Percentiles rank a stretch among this genome's conserved stretches.
Evolutionary conservation across 2,329 filamentous ascomycete genomes (phyloP).

Genomic region (Rasamsonia emersonii): DNA sequence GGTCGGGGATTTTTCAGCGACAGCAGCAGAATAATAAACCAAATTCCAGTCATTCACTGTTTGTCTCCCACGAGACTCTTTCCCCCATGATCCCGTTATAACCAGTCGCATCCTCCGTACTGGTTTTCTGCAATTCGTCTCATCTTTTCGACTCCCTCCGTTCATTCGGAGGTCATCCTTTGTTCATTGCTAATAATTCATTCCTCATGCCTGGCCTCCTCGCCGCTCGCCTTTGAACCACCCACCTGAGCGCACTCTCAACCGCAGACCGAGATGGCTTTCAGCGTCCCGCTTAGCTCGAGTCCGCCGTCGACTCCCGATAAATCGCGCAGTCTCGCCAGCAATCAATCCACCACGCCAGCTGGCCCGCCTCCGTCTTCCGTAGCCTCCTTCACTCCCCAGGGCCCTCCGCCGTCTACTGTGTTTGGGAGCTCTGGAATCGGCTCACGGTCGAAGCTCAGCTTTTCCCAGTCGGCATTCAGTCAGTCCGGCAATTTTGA

Average conservation of each 20-base stretch:
- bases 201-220: no score
- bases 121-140: no score
- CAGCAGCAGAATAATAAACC: no score
- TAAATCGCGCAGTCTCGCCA: slow-evolving; percentile 27
- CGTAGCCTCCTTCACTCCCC: slow-evolving; percentile 47
- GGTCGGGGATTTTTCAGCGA: no score
- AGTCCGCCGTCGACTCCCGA: slow-evolving; percentile 32
- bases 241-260: background rate
- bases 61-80: no score
- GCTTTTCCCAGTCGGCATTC: slow-evolving; percentile 31
- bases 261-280: slow-evolving; percentile 19
- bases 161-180: no score
- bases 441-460: slow-evolving; percentile 23
- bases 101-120: no score
- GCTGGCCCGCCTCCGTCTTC: slow-evolving; percentile 48
- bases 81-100: no score
- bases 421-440: slow-evolving; percentile 46
- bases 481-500: slow-evolving; percentile 28
- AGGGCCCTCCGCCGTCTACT: slow-evolving; percentile 44
- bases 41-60: no score
- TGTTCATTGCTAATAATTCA: no score
- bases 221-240: slow-evolving; percentile 1
- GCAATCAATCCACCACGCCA: slow-evolving; percentile 48
- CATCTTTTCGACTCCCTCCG: no score
- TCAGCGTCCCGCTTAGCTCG: slow-evolving; percentile 26